These are phyloP conservation scores for Tylopilus vinaceipallidus DNA, from an alignment of 768 basidiomycete genomes.

Conservation along the genomic window DNA sequence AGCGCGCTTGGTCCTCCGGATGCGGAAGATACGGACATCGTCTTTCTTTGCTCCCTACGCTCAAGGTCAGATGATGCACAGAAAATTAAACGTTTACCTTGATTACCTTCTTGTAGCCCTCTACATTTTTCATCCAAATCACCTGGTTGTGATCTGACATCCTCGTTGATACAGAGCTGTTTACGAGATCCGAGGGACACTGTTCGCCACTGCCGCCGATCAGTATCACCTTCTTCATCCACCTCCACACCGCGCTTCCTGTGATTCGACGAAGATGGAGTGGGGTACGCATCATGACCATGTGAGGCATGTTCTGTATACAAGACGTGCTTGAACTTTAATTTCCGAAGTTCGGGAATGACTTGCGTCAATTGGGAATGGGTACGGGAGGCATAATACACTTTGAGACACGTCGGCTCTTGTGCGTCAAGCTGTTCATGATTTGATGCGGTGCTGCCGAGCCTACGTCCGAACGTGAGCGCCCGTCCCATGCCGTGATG, in stretches of 20 bases:
- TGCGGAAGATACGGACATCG: slow-evolving; percentile 79
- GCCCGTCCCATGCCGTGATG: neutral
- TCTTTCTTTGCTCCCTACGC: slow-evolving; percentile 57
- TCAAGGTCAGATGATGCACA: slow-evolving; percentile 1
- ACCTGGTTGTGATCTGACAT: slow-evolving; percentile 54
- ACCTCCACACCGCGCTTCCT: slow-evolving; percentile 21
- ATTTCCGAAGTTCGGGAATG: slow-evolving; percentile 75
- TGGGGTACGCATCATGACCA: neutral
- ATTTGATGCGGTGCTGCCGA: slow-evolving; percentile 8
- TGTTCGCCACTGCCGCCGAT: slow-evolving; percentile 43
- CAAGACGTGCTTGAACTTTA: slow-evolving; percentile 48
- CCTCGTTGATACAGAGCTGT: slow-evolving; percentile 90
- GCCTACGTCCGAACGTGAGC: slow-evolving; percentile 12
- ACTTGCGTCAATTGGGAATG: slow-evolving; percentile 95
- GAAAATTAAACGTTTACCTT: neutral
- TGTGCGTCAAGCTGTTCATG: slow-evolving; percentile 20
- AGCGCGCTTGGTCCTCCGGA: slow-evolving; percentile 59
- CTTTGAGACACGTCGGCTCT: slow-evolving; percentile 70
- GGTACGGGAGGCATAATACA: slow-evolving; percentile 93
- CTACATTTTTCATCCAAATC: slow-evolving; percentile 90
- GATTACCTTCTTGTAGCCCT: slow-evolving; percentile 67
- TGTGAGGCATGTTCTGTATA: slow-evolving; percentile 15
- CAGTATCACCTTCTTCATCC: slow-evolving; percentile 23
- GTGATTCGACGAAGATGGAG: slow-evolving; percentile 1
- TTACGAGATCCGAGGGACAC: slow-evolving; percentile 90